Percentiles rank a stretch among this genome's conserved stretches.
phyloP scores from a whole-genome alignment of 305 asterid species.

The Solanum chacoense region DNA sequence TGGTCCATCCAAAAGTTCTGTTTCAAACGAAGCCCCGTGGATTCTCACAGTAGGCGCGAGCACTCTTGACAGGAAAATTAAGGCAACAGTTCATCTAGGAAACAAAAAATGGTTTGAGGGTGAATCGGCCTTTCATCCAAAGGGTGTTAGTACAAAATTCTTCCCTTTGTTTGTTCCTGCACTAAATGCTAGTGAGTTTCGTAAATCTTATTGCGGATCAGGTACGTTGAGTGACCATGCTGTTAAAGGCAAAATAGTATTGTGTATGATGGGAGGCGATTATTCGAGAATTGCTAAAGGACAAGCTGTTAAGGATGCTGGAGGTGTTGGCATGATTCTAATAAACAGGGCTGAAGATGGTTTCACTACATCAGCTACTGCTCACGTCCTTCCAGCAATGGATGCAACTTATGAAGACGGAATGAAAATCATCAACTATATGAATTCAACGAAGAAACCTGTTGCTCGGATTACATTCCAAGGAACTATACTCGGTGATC shows the following conservation, averaged over 20 bases:
- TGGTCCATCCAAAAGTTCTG: background rate
- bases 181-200: background rate
- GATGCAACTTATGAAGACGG: background rate
- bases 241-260: background rate
- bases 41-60: constrained; percentile 89
- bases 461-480: background rate
- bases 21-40: constrained; percentile 55
- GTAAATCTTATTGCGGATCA: background rate
- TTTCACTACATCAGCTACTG: background rate
- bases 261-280: background rate
- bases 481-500: background rate
- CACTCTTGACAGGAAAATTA: constrained; percentile 36
- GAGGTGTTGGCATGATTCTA: background rate
- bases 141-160: constrained; percentile 4
- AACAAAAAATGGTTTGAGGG: background rate
- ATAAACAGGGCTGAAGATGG: background rate
- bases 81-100: background rate
- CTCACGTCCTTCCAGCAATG: background rate
- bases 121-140: constrained; percentile 26
- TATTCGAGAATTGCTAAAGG: background rate
- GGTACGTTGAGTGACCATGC: background rate
- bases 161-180: background rate
- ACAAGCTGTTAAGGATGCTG: background rate
- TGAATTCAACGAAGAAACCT: background rate
- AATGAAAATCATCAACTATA: background rate